phyloP scores from a whole-genome alignment of 2,329 filamentous ascomycete genomes.

The Colletotrichum salicis region DNA sequence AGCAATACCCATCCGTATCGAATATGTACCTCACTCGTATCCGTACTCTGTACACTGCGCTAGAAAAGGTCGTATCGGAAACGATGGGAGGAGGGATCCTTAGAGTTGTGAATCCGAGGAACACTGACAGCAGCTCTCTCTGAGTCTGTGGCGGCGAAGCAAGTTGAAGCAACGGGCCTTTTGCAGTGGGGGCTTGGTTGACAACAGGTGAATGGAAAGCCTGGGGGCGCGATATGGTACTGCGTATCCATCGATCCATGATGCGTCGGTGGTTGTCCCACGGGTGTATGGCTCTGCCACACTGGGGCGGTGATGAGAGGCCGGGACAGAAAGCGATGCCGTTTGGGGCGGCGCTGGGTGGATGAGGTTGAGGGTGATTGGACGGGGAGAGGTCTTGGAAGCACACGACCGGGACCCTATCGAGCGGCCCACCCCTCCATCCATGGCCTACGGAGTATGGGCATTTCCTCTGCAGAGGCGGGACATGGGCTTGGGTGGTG shows the following conservation, averaged over 20 bases:
- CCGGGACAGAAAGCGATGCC: slow-evolving; percentile 6
- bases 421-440: not conserved
- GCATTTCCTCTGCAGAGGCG: not conserved
- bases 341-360: slow-evolving; percentile 5
- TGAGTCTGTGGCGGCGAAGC: slow-evolving; percentile 1
- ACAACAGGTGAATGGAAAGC: not conserved
- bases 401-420: not conserved
- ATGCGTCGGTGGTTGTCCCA: slow-evolving; percentile 2
- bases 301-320: slow-evolving; percentile 10
- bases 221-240: not conserved
- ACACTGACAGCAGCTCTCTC: slow-evolving; percentile 3
- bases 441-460: not conserved
- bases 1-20: too few relatives aligned
- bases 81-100: not conserved
- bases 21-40: too few relatives aligned
- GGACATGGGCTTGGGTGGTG: not conserved
- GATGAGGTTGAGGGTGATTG: slow-evolving; percentile 2
- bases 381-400: not conserved
- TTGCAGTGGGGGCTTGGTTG: too few relatives aligned
- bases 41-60: too few relatives aligned
- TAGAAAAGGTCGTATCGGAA: not conserved
- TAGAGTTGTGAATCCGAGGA: not conserved
- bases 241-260: not conserved
- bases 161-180: too few relatives aligned
- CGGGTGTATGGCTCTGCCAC: not conserved